Evolutionary conservation across 352 stramenopile genomes (phyloP).

Genomic region (Globisporangium ultimum): DNA sequence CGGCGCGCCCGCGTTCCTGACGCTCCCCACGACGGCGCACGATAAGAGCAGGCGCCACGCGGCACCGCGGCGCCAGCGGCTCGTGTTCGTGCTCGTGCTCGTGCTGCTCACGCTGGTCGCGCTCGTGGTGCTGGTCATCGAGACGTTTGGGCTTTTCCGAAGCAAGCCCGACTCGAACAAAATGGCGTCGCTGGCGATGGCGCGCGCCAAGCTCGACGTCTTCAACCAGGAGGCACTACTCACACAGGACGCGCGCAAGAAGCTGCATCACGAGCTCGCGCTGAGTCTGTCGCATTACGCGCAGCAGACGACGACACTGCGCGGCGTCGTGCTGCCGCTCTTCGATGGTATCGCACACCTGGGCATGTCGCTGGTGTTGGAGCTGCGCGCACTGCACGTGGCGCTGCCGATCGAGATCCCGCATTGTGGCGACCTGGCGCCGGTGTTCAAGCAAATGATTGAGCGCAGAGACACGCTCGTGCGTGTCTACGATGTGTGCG

Average conservation of each 20-base stretch:
- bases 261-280: conserved; percentile 14
- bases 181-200: no score
- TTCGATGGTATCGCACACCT: conserved; percentile 60
- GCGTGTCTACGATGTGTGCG: conserved; percentile 65
- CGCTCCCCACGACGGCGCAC: no score
- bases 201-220: no score
- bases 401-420: conserved; percentile 63
- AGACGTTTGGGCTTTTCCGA: no score
- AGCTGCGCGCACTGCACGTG: conserved; percentile 48
- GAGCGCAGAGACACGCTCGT: conserved; percentile 37
- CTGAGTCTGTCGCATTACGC: conserved; percentile 12
- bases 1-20: no score
- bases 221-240: neutral
- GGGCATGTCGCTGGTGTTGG: conserved; percentile 59
- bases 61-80: no score
- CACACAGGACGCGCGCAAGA: neutral
- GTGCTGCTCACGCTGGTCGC: no score
- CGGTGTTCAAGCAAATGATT: conserved; percentile 28
- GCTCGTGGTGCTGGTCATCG: no score
- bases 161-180: no score
- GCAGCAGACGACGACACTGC: conserved; percentile 25
- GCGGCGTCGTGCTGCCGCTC: conserved; percentile 60
- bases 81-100: no score
- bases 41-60: no score
- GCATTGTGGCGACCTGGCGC: conserved; percentile 61